Percentiles rank a stretch among this genome's conserved stretches.
Conservation (phyloP, 495 filamentous ascomycete species). For the Penicillium samsonianum region DNA sequence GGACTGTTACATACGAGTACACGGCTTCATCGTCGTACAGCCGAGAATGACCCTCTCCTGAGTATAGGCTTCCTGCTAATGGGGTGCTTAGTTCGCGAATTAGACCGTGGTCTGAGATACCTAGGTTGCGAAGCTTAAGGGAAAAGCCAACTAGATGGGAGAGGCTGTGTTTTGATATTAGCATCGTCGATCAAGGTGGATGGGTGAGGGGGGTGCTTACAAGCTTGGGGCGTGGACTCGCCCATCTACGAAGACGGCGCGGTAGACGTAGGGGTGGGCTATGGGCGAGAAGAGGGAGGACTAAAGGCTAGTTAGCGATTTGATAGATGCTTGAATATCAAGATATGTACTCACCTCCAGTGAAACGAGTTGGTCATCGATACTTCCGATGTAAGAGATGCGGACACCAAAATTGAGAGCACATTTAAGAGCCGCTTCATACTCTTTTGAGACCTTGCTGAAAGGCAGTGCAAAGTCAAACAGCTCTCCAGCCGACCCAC, state of each 20-base stretch:
- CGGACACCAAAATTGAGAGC: slow-evolving; percentile 76
- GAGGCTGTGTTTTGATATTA: slow-evolving; percentile 51
- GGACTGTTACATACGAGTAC: slow-evolving; percentile 63
- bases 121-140: slow-evolving; percentile 88
- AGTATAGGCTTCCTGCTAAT: slow-evolving; percentile 87
- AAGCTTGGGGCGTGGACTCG: slow-evolving; percentile 92
- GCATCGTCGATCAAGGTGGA: neutral
- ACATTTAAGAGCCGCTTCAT: slow-evolving; percentile 70
- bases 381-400: slow-evolving; percentile 84
- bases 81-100: slow-evolving; percentile 87
- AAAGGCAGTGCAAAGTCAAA: slow-evolving; percentile 85
- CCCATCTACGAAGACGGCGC: slow-evolving; percentile 93
- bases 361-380: slow-evolving; percentile 95
- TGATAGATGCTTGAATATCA: neutral
- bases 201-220: slow-evolving; percentile 40
- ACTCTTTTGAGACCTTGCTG: slow-evolving; percentile 78
- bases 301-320: slow-evolving; percentile 40
- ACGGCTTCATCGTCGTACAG: slow-evolving; percentile 90
- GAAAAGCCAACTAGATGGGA: slow-evolving; percentile 91
- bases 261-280: slow-evolving; percentile 87
- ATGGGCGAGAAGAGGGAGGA: slow-evolving; percentile 83
- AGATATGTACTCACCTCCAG: slow-evolving; percentile 61
- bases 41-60: slow-evolving; percentile 88
- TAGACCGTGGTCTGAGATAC: slow-evolving; percentile 87
- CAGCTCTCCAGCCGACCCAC: slow-evolving; percentile 84